Percentiles rank a stretch among this genome's conserved stretches.
Conservation (phyloP, 1,139 yeast species). For the Hansenula lynferdii region DNA sequence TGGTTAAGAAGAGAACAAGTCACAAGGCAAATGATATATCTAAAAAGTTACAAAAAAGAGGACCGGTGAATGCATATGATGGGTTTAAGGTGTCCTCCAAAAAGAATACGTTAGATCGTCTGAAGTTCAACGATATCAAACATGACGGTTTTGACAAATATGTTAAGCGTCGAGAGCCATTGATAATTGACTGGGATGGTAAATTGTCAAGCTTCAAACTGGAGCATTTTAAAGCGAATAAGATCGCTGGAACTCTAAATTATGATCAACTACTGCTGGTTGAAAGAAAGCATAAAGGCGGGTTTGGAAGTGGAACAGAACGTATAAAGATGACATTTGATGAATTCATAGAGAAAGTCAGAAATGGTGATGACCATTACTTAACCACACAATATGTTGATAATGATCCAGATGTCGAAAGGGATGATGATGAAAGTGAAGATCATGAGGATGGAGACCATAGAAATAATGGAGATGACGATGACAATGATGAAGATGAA, state of each 20-base stretch:
- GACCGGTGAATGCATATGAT: background rate
- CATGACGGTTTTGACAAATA: background rate
- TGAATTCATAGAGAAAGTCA: conserved; percentile 40
- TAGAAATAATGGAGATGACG: conserved; percentile 24
- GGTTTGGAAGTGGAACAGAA: conserved; percentile 60
- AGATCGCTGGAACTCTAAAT: conserved; percentile 29
- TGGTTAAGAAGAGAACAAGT: background rate
- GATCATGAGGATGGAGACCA: conserved; percentile 45
- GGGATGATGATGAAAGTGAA: conserved; percentile 16
- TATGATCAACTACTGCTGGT: conserved; percentile 41
- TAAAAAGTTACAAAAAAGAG: background rate
- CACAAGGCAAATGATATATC: background rate
- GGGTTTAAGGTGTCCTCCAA: background rate
- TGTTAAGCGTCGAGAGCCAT: conserved; percentile 18
- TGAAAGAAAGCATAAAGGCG: conserved; percentile 50
- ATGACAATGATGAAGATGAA: conserved; percentile 37
- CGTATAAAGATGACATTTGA: conserved; percentile 44
- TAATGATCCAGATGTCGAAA: conserved; percentile 25
- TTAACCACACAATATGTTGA: conserved; percentile 66
- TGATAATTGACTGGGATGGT: conserved; percentile 19
- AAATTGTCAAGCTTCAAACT: conserved; percentile 14
- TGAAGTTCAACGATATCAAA: background rate
- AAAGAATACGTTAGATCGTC: background rate
- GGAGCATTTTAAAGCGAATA: conserved; percentile 21
- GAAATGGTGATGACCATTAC: conserved; percentile 36